Conservation (phyloP, 2,329 filamentous ascomycete genomes). For the Exophiala aquamarina region DNA sequence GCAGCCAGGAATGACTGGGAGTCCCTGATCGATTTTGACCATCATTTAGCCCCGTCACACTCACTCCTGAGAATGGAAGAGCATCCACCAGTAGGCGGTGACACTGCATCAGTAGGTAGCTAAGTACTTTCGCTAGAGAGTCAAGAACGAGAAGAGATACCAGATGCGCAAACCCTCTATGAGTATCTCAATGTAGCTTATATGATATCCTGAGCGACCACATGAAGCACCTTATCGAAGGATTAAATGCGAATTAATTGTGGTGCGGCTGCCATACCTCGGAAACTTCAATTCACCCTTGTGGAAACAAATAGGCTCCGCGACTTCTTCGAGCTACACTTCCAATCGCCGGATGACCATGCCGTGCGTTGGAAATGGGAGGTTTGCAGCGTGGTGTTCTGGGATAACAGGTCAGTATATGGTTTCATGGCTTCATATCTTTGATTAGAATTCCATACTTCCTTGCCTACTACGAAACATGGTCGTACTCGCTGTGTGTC, state of each 20-base stretch:
- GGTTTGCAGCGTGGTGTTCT: conserved; percentile 51
- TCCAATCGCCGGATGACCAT: conserved; percentile 53
- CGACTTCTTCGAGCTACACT: conserved; percentile 35
- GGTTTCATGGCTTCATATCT: too few species aligned
- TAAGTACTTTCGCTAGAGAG: too few species aligned
- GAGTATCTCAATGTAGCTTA: conserved; percentile 33
- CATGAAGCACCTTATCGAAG: conserved; percentile 24
- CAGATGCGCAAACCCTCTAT: too few species aligned
- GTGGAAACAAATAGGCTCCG: conserved; percentile 30
- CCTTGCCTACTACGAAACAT: conserved; percentile 1
- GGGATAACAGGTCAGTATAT: conserved; percentile 46
- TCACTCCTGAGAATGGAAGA: conserved; percentile 27
- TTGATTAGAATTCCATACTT: not conserved
- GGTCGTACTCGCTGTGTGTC: too few species aligned
- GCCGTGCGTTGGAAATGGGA: conserved; percentile 53
- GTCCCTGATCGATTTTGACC: too few species aligned
- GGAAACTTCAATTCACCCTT: conserved; percentile 41
- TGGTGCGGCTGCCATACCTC: conserved; percentile 30
- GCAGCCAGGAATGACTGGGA: too few species aligned
- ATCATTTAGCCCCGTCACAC: conserved; percentile 31
- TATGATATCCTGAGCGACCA: conserved; percentile 28
- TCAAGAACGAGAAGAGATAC: too few species aligned
- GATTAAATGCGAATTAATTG: too few species aligned
- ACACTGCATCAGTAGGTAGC: conserved; percentile 28
- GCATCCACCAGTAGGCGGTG: conserved; percentile 26